These are phyloP conservation scores for Penicillium sp. DNA, from an alignment of 2,329 filamentous ascomycete genomes.

Conservation along the genomic window DNA sequence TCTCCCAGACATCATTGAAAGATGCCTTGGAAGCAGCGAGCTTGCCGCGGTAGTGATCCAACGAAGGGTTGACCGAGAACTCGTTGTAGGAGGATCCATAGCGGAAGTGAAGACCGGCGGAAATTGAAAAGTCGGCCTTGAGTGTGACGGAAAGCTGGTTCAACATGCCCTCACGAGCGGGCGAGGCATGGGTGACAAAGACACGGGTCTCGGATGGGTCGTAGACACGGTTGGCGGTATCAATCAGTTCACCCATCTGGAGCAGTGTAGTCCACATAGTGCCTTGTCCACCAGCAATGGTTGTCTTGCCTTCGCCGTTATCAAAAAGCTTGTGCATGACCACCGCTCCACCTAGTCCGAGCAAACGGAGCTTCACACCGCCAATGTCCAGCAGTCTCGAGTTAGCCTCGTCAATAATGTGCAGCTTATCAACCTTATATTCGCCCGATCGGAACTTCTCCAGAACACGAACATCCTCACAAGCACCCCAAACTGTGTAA, in stretches of 20 bases:
- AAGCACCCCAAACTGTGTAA: slow-evolving; percentile 98
- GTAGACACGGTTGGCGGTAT: slow-evolving; percentile 97
- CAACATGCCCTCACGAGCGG: slow-evolving; percentile 90
- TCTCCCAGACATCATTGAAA: slow-evolving; percentile 99
- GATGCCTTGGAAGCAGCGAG: slow-evolving; percentile 96
- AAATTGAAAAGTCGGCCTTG: slow-evolving; percentile 98
- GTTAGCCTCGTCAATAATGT: slow-evolving; percentile 97
- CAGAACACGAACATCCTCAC: slow-evolving; percentile 94
- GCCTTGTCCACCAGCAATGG: slow-evolving; percentile 95
- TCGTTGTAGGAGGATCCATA: slow-evolving; percentile 99
- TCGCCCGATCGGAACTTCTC: slow-evolving; percentile 97
- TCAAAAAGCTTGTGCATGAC: slow-evolving; percentile 99
- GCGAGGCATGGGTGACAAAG: slow-evolving; percentile 95
- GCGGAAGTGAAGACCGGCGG: slow-evolving; percentile 94
- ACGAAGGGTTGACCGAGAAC: slow-evolving; percentile 96
- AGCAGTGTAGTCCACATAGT: slow-evolving; percentile 99
- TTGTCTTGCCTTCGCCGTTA: slow-evolving; percentile 95
- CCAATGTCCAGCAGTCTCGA: slow-evolving; percentile 93
- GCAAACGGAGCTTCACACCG: slow-evolving; percentile 89
- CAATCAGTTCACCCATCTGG: slow-evolving; percentile 97
- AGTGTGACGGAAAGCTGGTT: slow-evolving; percentile 97
- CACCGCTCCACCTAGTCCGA: slow-evolving; percentile 91
- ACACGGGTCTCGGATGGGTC: slow-evolving; percentile 96
- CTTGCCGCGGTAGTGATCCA: slow-evolving; percentile 98
- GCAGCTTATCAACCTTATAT: slow-evolving; percentile 95